Conservation (phyloP, 2,329 filamentous ascomycete genomes). For the Cladosporium oxysporum region DNA sequence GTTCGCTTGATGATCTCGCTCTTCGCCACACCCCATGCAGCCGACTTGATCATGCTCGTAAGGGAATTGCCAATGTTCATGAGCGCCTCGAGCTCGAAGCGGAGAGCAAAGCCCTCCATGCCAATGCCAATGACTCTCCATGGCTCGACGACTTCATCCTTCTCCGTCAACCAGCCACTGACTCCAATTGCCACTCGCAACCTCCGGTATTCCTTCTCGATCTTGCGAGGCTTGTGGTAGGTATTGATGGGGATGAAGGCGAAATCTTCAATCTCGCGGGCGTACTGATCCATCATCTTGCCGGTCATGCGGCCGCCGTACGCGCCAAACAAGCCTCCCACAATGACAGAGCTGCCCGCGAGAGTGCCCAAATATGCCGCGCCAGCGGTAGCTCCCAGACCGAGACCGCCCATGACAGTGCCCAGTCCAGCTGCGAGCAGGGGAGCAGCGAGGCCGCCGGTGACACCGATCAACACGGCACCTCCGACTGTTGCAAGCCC, state of each 20-base stretch:
- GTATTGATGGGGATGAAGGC: conserved; percentile 75
- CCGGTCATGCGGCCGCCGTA: conserved; percentile 81
- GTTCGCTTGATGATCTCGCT: conserved; percentile 69
- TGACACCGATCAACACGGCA: conserved; percentile 81
- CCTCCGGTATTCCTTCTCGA: conserved; percentile 49
- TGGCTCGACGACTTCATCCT: conserved; percentile 70
- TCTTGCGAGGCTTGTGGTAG: conserved; percentile 54
- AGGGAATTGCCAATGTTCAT: conserved; percentile 77
- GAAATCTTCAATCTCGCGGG: conserved; percentile 84
- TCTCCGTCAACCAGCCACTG: conserved; percentile 75
- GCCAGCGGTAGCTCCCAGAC: conserved; percentile 71
- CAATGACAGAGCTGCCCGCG: conserved; percentile 74
- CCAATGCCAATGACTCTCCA: conserved; percentile 75
- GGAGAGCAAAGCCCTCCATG: conserved; percentile 78
- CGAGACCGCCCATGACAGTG: conserved; percentile 73
- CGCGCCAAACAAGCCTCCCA: conserved; percentile 88
- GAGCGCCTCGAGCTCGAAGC: conserved; percentile 79
- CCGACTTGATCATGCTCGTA: conserved; percentile 73
- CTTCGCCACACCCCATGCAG: conserved; percentile 77
- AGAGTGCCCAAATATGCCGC: conserved; percentile 78
- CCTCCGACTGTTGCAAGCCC: conserved; percentile 85
- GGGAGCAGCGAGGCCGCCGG: conserved; percentile 75
- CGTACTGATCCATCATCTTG: conserved; percentile 86
- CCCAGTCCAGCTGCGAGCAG: conserved; percentile 79
- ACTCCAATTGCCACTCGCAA: conserved; percentile 81